Conservation (phyloP, 148 eudicot species). For the Rhododendron vialii region DNA sequence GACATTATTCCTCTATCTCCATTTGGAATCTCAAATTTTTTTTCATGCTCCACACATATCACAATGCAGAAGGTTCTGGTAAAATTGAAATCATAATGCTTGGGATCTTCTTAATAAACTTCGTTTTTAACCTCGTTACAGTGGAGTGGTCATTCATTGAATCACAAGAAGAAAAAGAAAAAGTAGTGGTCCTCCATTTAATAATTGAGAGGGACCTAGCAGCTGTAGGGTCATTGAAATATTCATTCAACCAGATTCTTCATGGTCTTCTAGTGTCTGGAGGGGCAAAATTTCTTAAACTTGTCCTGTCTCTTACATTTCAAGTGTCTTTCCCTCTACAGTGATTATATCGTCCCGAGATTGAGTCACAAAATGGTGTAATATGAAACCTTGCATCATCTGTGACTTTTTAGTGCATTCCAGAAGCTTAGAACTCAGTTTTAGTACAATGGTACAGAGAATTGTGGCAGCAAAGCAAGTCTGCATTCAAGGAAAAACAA, state of each 20-base stretch:
- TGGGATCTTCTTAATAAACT: neutral
- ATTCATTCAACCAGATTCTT: too few species aligned
- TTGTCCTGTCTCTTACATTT: neutral
- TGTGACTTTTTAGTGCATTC: slow-evolving; percentile 44
- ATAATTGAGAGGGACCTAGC: too few species aligned
- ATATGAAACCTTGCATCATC: slow-evolving; percentile 37
- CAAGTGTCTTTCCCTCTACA: neutral
- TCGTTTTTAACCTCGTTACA: too few species aligned
- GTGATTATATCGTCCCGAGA: neutral
- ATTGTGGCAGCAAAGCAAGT: too few species aligned
- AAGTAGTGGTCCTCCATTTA: too few species aligned
- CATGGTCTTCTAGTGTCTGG: too few species aligned
- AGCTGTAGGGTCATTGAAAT: too few species aligned
- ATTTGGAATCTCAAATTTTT: neutral
- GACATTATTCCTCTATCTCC: neutral
- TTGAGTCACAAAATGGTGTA: neutral
- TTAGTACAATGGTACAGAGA: too few species aligned
- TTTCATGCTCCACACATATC: neutral
- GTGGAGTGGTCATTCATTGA: too few species aligned
- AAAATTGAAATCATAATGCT: neutral
- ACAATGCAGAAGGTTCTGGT: neutral
- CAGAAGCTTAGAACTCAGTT: slow-evolving; percentile 1
- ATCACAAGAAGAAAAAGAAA: too few species aligned
- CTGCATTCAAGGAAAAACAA: too few species aligned
- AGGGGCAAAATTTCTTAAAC: neutral